phyloP scores from a whole-genome alignment of 2,329 filamentous ascomycete species.

The Peltaster fructicola region DNA sequence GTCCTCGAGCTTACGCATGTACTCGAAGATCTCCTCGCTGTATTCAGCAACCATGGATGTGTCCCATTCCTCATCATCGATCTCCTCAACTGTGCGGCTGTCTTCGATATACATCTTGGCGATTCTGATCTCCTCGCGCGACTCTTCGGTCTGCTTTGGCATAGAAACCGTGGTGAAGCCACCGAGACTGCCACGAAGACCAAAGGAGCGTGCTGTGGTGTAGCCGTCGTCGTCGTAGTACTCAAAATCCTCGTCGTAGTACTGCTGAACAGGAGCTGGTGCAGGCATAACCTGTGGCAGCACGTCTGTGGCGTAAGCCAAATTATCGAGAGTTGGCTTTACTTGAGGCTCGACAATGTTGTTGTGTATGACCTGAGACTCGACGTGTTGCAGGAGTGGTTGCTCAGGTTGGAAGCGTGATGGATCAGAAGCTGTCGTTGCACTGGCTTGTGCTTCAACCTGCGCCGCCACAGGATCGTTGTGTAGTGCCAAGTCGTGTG shows the following conservation, averaged over 20 bases:
- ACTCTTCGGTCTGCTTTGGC: constrained; percentile 52
- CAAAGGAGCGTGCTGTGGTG: constrained; percentile 61
- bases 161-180: constrained; percentile 49
- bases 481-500: too few relatives aligned
- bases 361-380: background rate
- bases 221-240: constrained; percentile 54
- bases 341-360: too few relatives aligned
- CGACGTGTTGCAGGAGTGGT: constrained; percentile 1
- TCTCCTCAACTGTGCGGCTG: constrained; percentile 50
- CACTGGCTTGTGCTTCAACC: constrained; percentile 11
- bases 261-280: constrained; percentile 4
- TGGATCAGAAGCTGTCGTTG: constrained; percentile 12
- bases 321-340: too few relatives aligned
- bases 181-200: constrained; percentile 49
- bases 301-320: too few relatives aligned
- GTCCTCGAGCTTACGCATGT: constrained; percentile 80
- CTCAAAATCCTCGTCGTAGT: constrained; percentile 39
- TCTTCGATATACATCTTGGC: constrained; percentile 49
- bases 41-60: constrained; percentile 98
- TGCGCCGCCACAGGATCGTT: too few relatives aligned
- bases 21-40: constrained; percentile 83
- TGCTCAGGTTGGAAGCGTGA: constrained; percentile 12
- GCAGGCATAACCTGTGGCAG: constrained; percentile 2
- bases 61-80: constrained; percentile 81
- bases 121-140: constrained; percentile 53